Base-by-base conservation (phyloP, 495 filamentous ascomycete genomes). In the Penicillium antarcticum region DNA sequence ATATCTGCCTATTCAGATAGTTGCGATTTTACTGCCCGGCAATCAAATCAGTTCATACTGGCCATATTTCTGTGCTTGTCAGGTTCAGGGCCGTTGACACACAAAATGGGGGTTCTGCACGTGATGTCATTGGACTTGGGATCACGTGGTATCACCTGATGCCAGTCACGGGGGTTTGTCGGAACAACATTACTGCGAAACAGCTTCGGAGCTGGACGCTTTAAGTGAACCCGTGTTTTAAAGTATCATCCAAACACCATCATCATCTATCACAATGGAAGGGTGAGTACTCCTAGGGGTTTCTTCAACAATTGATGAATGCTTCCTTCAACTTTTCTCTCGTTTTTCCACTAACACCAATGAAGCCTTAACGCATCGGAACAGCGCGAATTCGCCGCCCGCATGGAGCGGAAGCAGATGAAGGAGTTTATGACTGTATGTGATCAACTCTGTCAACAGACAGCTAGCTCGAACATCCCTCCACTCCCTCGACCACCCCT, bases 401-500 rank as follows among this genome's bases (percentile, higher is more conserved):
- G 92, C 71, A 89, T 97, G 81, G 89, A 97, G 77, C 86, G 86
- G 73, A 92, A 91, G 74, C 94, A 99, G 77, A 86, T 97, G 81
- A 96, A 96, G 77, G 92, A 97, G 56, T 97, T 98, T 68, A 95
- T 97, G 87, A 87, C 80, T 57, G 94, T 97, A 82, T 69, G 78
- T 79, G 3, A 29, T 29, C 5, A 29, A 7, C 5, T 13, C 29
- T 34, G 39, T 35, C 16, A 2, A 10, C 12, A 23, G 10, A 24
- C 12, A 14, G 7, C 13, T 34, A 18, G 29, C 32, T 5, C 32
- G 17, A 23, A 2, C 21, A 2, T 23, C 21, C 21, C 2, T 23
- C 21, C 21, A 23, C 3, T n/a, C n/a, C n/a, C n/a, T n/a, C n/a
- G n/a, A n/a, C n/a, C n/a, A n/a, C n/a, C 13, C 16, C 34, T n/a